Conservation (phyloP, 2,329 filamentous ascomycete species). For the Sporothrix dimorphospora region DNA sequence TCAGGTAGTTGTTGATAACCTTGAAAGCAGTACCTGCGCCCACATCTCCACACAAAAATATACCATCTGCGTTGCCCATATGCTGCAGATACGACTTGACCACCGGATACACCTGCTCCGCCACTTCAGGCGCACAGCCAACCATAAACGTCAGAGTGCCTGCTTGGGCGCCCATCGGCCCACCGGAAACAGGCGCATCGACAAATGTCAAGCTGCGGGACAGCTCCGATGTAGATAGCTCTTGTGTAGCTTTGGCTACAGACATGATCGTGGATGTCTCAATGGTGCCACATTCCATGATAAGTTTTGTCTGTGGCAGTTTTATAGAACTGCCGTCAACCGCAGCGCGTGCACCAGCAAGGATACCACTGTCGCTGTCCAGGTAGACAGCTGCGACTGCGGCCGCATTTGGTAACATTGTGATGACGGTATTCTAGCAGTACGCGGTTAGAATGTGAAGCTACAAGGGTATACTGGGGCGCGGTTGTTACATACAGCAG, state of each 20-base stretch:
- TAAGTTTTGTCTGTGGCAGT: background rate
- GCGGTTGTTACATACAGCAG: background rate
- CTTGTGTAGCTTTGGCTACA: background rate
- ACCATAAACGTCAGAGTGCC: conserved; percentile 12
- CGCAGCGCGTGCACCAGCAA: background rate
- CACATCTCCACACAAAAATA: conserved; percentile 6
- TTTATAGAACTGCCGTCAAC: background rate
- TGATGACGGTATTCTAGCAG: conserved; percentile 7
- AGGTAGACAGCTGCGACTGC: background rate
- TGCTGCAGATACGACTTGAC: background rate
- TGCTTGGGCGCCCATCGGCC: background rate
- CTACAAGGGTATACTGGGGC: background rate
- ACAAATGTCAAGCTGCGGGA: background rate
- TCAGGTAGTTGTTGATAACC: conserved; percentile 22
- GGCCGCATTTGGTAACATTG: background rate
- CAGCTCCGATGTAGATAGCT: background rate
- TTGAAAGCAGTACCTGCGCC: conserved; percentile 14
- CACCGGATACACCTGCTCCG: background rate
- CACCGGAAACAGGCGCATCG: conserved; percentile 2
- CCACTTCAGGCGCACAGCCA: background rate
- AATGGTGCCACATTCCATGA: conserved; percentile 21
- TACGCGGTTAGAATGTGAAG: background rate
- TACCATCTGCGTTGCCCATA: conserved; percentile 1
- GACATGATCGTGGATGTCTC: conserved; percentile 1
- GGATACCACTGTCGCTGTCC: background rate